Percentiles rank a stretch among this genome's conserved stretches.
These are phyloP conservation scores for Monilinia vaccinii-corymbosi DNA, from an alignment of 2,329 filamentous ascomycete species.

Conservation along the genomic window DNA sequence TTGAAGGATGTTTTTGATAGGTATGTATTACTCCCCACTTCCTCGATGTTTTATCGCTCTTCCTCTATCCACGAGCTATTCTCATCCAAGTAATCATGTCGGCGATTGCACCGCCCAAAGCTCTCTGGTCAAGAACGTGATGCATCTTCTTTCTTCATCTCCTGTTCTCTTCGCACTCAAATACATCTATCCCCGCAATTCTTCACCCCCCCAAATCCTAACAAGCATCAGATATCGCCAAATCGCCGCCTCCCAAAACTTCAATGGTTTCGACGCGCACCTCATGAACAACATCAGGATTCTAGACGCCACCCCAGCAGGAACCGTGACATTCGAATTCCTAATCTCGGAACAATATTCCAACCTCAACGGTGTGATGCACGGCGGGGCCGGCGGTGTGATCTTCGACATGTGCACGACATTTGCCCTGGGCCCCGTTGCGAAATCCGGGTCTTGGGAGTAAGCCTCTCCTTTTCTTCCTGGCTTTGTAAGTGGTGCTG, in stretches of 20 bases:
- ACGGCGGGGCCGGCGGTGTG: conserved; percentile 44
- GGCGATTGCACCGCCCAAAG: background rate
- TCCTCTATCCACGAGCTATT: background rate
- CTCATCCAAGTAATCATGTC: background rate
- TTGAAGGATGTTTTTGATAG: conserved; percentile 26
- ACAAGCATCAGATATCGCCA: conserved; percentile 17
- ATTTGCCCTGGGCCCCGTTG: conserved; percentile 39
- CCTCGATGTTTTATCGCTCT: background rate
- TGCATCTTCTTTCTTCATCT: background rate
- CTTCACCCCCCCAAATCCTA: background rate
- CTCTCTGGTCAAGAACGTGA: background rate
- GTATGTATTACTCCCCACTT: conserved; percentile 15
- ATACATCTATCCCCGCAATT: background rate
- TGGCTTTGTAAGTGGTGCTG: background rate
- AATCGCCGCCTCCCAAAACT: conserved; percentile 15
- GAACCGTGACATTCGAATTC: conserved; percentile 36
- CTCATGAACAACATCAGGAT: conserved; percentile 24
- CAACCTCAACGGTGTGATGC: conserved; percentile 40
- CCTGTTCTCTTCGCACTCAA: background rate
- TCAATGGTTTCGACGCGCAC: conserved; percentile 21
- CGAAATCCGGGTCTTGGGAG: conserved; percentile 41
- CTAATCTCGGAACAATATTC: conserved; percentile 35
- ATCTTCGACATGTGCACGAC: conserved; percentile 48
- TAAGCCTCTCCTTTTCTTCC: conserved; percentile 20
- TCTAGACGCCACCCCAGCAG: conserved; percentile 26